These are phyloP conservation scores for Rhizopogon rudus DNA, from an alignment of 768 basidiomycete genomes.

Conservation along the genomic window DNA sequence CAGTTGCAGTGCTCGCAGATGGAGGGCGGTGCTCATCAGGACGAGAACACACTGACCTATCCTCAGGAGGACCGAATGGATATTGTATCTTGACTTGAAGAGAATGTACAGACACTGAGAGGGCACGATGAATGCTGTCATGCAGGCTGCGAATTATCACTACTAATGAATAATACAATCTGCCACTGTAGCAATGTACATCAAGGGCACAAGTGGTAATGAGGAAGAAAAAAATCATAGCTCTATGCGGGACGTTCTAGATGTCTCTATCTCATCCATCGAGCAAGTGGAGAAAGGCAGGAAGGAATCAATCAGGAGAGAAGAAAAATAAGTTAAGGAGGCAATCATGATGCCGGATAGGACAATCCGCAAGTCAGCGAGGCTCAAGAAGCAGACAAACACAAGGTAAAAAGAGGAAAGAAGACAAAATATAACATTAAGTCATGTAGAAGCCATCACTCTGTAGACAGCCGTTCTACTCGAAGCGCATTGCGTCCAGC, in stretches of 20 bases:
- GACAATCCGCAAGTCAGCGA: not conserved
- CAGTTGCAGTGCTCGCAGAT: not conserved
- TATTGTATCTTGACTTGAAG: not conserved
- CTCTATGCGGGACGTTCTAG: not conserved
- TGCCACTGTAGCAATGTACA: not conserved
- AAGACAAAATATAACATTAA: not conserved
- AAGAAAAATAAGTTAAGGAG: not conserved
- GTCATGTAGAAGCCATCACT: not conserved
- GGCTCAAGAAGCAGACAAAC: not conserved
- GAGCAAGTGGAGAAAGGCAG: not conserved
- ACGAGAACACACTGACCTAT: not conserved
- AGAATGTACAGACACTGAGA: not conserved
- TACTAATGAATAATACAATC: not conserved
- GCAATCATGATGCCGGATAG: not conserved
- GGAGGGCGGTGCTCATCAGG: not conserved
- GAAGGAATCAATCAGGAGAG: not conserved
- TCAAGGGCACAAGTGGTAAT: not conserved
- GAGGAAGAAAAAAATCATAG: not conserved
- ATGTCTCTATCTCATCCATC: not conserved
- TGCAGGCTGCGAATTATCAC: not conserved
- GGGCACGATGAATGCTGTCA: not conserved
- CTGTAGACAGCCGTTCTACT: slow-evolving; percentile 4
- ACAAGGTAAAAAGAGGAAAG: not conserved
- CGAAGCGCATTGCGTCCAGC: slow-evolving; percentile 21
- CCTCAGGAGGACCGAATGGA: not conserved